These are phyloP conservation scores for Magnolia sinica DNA, from an alignment of 164 flowering plant genomes.

Conservation along the genomic window DNA sequence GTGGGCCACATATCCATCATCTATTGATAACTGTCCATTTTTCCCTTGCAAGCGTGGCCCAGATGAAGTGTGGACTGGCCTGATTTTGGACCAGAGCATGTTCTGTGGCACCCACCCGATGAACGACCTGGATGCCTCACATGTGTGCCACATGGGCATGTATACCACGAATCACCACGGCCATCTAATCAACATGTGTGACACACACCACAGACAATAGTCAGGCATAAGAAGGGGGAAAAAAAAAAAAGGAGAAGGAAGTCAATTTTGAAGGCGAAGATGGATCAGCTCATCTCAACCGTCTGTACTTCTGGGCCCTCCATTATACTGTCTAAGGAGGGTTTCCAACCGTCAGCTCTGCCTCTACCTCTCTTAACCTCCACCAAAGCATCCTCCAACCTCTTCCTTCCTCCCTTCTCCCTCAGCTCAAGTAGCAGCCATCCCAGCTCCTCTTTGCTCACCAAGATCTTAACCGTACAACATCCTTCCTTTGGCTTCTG, in stretches of 20 bases:
- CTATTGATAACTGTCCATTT: no score
- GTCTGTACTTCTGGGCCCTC: constrained; percentile 44
- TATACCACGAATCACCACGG: no score
- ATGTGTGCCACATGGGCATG: no score
- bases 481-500: constrained; percentile 14
- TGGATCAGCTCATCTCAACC: constrained; percentile 34
- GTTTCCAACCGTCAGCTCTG: constrained; percentile 44
- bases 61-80: no score
- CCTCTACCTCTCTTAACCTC: constrained; percentile 45
- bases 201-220: no score
- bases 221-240: neutral
- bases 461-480: constrained; percentile 46
- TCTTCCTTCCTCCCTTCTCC: constrained; percentile 30
- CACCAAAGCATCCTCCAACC: constrained; percentile 42
- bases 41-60: no score
- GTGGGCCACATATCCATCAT: no score
- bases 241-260: neutral
- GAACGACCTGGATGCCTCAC: no score
- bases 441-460: constrained; percentile 60
- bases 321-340: constrained; percentile 56
- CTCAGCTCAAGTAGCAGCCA: constrained; percentile 47
- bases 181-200: neutral
- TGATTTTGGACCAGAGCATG: no score
- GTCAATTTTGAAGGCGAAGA: no score
- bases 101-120: no score